A percentile compares a stretch with the other conserved stretches of the same genome.
Evolutionary conservation across 192 early-diverging fungal genomes (phyloP).

Genomic region (Coemansia erecta): DNA sequence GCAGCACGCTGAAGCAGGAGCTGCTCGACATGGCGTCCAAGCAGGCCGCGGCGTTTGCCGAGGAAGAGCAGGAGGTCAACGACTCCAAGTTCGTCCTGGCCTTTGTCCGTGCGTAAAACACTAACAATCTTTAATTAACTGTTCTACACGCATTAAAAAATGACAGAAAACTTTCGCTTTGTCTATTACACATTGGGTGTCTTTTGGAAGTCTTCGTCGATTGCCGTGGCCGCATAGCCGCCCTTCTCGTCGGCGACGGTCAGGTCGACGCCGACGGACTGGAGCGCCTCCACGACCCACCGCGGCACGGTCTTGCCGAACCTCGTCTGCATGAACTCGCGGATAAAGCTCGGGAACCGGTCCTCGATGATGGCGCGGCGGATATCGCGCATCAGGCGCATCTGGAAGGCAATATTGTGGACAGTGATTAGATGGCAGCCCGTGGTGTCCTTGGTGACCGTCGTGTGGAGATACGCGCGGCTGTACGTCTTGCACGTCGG

Average conservation of each 20-base stretch:
- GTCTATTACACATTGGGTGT: slow-evolving; percentile 19
- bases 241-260: slow-evolving; percentile 19
- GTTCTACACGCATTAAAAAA: background rate
- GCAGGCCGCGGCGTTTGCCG: slow-evolving; percentile 59
- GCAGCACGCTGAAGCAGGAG: slow-evolving; percentile 70
- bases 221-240: slow-evolving; percentile 35
- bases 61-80: slow-evolving; percentile 75
- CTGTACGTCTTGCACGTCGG: slow-evolving; percentile 72
- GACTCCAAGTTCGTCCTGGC: slow-evolving; percentile 74
- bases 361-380: slow-evolving; percentile 68
- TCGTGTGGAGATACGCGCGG: slow-evolving; percentile 66
- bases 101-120: slow-evolving; percentile 42
- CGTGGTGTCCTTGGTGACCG: slow-evolving; percentile 72
- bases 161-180: background rate
- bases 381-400: slow-evolving; percentile 78
- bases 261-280: slow-evolving; percentile 68
- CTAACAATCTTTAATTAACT: background rate
- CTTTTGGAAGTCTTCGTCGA: slow-evolving; percentile 43
- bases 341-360: slow-evolving; percentile 66
- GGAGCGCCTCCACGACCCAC: slow-evolving; percentile 73
- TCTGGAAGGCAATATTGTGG: slow-evolving; percentile 84
- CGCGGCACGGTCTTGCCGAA: slow-evolving; percentile 64
- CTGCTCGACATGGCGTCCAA: slow-evolving; percentile 45
- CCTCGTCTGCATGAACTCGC: slow-evolving; percentile 64
- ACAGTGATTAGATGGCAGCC: slow-evolving; percentile 78